Evolutionary conservation across 495 filamentous ascomycete genomes (phyloP), one percentile per base, ranked within the genome.

Genomic region (Aeminium ludgeri): DNA sequence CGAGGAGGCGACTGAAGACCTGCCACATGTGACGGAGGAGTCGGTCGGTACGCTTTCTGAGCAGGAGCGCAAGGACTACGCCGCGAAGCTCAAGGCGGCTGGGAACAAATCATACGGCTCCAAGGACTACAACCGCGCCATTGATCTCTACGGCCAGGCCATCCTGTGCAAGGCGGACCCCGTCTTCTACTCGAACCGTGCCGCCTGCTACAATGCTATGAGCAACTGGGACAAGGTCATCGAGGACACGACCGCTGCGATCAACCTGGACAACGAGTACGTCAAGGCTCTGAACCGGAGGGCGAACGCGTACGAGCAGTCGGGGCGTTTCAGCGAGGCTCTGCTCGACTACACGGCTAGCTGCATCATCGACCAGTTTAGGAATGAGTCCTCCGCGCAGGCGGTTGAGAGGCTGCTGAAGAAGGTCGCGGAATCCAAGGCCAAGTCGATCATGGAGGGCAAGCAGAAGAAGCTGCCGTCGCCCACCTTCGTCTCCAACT

Each of bases 161-260:
- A 89, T 99, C 50, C 61, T 96, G 25, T 99, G 89, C 79, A 93
- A 84, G 65, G 78, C 85, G 29, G 91, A 99, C 55, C 84, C 89
- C 2, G 83, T 99, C 54, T 99, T 84, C 70, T 99, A 91, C 70
- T 96, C 87, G 34, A 99, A 99, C 65, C 76, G 89, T 32, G 91
- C 91, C 35, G 89, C 89, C 37, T 99, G 89, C 67, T 93, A 84
- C 66, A 96, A 92, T 56, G 86, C 91, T 36, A 71, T 86, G 46
- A 74, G 70, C 25, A 65, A 91, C 39, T 99, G 87, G 87, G 79
- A 87, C 20, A 93, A 91, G 67, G 89, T 95, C 44, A 78, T 96
- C 42, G 91, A 92, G 50, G 89, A 99, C 53, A 95, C 89, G 40
- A 95, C 82, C 36, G 86, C 91, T 23, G 89, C 89, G 16, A 73